Base-by-base conservation (phyloP, 768 basidiomycete species). In the Gloeostereum incarnatum region DNA sequence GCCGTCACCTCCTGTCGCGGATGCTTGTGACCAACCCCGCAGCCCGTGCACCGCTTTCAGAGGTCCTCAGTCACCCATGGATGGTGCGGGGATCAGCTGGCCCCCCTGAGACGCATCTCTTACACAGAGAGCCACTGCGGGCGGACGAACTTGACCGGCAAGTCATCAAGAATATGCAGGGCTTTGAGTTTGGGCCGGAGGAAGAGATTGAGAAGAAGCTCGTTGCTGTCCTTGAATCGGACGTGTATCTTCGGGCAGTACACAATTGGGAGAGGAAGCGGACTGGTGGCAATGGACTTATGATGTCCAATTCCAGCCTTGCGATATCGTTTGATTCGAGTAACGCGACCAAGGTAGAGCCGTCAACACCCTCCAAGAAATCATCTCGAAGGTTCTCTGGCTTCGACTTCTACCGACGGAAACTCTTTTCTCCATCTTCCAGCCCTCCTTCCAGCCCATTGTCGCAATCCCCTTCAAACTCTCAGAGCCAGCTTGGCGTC, bases 1-100 rank as follows among this genome's bases (percentile, higher is more conserved):
- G 96, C 68, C 97, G 96, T 55, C 79, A 88, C 48, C 63, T 98
- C 2, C 69, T 99, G 9, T 85, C 86, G 3, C 76, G 93, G 16
- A 98, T 99, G 92, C 76, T 99, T 26, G 93, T 98, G 44, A 97
- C 90, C 21, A 91, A 85, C 45, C 94, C 94, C n/a, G 55, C 69
- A 0, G 73, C 72, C 35, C 82, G 96, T 40, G 91, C 94, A 2
- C 65, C 86, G 0, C 71, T 99, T 22, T 47, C 70, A 5, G 96
- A 99, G 55, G 84, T 97, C 27, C 71, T 96, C 36, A 65, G 63
- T 36, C 93, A 97, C 53, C 81, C 91, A 0, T 76, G 94, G 92
- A 93, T 98, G 84, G 60, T 73, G 26, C 89, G 94, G 37, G 89
- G 90, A 0, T 93, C 82, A 62, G 63, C 69, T 18, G 79, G 79